phyloP scores from a whole-genome alignment of 345 rosid species.

The Alliaria petiolata region DNA sequence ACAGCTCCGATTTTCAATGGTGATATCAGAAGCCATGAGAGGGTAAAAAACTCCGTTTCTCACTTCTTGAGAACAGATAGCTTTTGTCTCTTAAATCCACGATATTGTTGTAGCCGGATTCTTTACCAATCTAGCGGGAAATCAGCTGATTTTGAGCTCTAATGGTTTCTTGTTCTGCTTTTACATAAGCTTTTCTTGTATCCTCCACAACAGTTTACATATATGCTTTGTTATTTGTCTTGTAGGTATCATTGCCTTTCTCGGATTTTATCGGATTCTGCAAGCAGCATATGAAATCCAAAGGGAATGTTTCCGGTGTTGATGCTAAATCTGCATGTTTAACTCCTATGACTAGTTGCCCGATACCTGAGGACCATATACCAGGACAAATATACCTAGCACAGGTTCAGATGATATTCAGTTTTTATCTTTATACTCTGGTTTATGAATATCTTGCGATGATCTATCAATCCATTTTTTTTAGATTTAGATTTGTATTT shows the following conservation, averaged over 20 bases:
- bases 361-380: constrained; percentile 35
- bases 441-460: not conserved
- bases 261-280: constrained; percentile 60
- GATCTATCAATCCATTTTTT: not conserved
- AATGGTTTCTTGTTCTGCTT: not conserved
- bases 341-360: constrained; percentile 23
- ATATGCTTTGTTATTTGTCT: not conserved
- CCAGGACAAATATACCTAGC: constrained; percentile 73
- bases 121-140: no score
- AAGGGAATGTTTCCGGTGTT: not conserved
- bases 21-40: constrained; percentile 87
- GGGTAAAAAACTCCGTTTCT: constrained; percentile 45
- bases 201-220: no score
- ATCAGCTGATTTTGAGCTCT: not conserved
- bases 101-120: no score
- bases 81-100: no score
- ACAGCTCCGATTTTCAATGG: constrained; percentile 72
- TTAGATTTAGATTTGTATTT: not conserved
- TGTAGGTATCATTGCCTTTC: constrained; percentile 76
- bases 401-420: constrained; percentile 47
- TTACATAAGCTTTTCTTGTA: no score
- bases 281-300: constrained; percentile 47
- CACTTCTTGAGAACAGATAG: not conserved
- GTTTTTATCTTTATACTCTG: not conserved
- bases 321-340: constrained; percentile 30